Evolutionary conservation across 2,329 filamentous ascomycete species (phyloP), one percentile per base, ranked within the genome.

Genomic region (Neonectria coccinea): DNA sequence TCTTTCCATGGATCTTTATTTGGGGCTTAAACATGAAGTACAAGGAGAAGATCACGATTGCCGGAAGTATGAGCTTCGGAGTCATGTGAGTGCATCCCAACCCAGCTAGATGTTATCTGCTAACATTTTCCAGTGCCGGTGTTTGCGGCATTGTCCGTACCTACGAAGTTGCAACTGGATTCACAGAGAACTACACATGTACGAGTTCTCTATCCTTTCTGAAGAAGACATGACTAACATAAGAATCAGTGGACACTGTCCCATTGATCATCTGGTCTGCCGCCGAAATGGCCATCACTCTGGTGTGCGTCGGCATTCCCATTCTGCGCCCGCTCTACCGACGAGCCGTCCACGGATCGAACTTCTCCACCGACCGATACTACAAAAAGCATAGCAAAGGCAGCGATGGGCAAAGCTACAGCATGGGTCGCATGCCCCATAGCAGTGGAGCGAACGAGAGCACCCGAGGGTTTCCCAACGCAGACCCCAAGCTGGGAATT

Each of bases 21-120:
- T 81, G 79, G 80, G 75, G 76, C 1, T 63, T 83, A 9, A 78
- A 79, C 41, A 83, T 83, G 80, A 78, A 79, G 41, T 74, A 75
- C 12, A 75, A 77, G 11, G 81, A 83, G 39, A 83, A 82, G 69
- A 73, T 82, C 6, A 76, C 78, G 16, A 75, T 83, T 5, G 76
- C 79, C 1, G 70, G 75, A 12, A 78, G 80, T 45, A 77, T 83
- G 70, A 82, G 80, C 53, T 65, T 82, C 11, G 80, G 80, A 2
- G 62, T 81, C 2, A 76, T 82, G 80, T 78, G 42, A 62, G 67
- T 72, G 5, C 7, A 11, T 22, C 4, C 11, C 2, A 33, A 3
- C 8, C 31, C 8, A 11, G 4, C 8, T 2, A 1, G 7, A 11
- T 16, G n/a, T 1, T 14, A n/a, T 8, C 11, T 0, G 4, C 63